A percentile compares a stretch with the other conserved stretches of the same genome.
Evolutionary conservation across 768 basidiomycete species (phyloP).

Genomic region (Psilocybe azurescens): DNA sequence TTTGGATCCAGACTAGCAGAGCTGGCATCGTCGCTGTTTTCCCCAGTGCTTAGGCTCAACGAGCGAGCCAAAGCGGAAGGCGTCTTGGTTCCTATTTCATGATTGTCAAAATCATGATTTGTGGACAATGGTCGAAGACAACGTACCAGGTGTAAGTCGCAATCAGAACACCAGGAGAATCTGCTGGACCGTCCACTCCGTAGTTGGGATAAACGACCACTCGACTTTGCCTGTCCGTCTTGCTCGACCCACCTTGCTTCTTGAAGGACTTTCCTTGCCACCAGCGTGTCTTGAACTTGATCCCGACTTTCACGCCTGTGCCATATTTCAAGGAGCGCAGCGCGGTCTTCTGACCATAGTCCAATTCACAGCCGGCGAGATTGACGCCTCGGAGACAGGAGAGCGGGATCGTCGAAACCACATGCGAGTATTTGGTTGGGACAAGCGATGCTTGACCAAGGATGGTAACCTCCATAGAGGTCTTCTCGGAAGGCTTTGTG

Average conservation of each 20-base stretch:
- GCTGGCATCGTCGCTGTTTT: constrained; percentile 3
- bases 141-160: constrained; percentile 12
- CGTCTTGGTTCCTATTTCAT: constrained; percentile 8
- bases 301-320: constrained; percentile 38
- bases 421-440: constrained; percentile 23
- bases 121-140: not conserved
- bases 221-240: constrained; percentile 14
- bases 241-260: constrained; percentile 12
- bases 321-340: constrained; percentile 35
- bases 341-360: constrained; percentile 34
- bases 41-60: constrained; percentile 13
- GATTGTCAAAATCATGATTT: no score
- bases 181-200: not conserved
- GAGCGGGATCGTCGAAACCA: constrained; percentile 38
- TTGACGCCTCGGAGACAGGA: constrained; percentile 34
- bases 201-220: constrained; percentile 15
- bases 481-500: not conserved
- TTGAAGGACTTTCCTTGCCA: constrained; percentile 27
- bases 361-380: constrained; percentile 26
- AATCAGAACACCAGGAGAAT: constrained; percentile 10
- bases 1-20: constrained; percentile 6
- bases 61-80: constrained; percentile 13
- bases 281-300: constrained; percentile 40
- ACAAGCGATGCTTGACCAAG: constrained; percentile 4
- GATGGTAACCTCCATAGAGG: constrained; percentile 10